Base-by-base conservation (phyloP, 108 stramenopile genomes). In the Conticribra weissflogii region DNA sequence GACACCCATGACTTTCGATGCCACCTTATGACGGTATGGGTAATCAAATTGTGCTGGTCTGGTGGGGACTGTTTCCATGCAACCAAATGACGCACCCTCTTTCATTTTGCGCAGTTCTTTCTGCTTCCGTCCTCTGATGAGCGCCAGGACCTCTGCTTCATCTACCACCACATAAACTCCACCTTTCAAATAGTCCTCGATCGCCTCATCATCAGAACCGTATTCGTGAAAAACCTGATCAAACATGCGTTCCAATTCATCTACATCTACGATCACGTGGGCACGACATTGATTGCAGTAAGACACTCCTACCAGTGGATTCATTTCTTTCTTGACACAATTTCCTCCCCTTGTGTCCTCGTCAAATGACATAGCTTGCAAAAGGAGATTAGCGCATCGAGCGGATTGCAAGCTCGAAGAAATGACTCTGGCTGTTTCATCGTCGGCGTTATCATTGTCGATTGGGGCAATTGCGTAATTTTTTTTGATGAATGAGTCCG, bases 321-420 rank as follows among this genome's bases (percentile, higher is more conserved):
- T 51, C 17, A 45, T 22, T 4, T 31, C 19, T 0, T 33, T n/a
- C 15, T 32, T 30, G 36, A 29, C n/a, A n/a, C n/a, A n/a, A n/a
- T n/a, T 28, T 46, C 57, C 53, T 36, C 61, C 62, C 27, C 71
- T 61, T 14, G 71, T 72, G 23, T 61, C 53, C 50, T 33, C 31
- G 25, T 72, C 71, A 23, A 72, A 72, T 9, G 62, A 63, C 41
- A 72, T 54, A 28, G 71, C 71, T 17, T 63, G 61, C 45, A 72
- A 34, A 3, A 72, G 62, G 32, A 63, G 50, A 32, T 72, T 72
- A 22, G 71, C 71, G 44, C 30, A 33, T 0, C 59, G 61, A 0
- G 71, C 71, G 3, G 71, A 45, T 63, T 63, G 45, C 41, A 72
- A 52, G 21, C n/a, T 45, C 14, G 27, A 53, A 16, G 54, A 23